Evolutionary conservation across 208 protist species (phyloP).

Genomic region (Crithidia brevicula): DNA sequence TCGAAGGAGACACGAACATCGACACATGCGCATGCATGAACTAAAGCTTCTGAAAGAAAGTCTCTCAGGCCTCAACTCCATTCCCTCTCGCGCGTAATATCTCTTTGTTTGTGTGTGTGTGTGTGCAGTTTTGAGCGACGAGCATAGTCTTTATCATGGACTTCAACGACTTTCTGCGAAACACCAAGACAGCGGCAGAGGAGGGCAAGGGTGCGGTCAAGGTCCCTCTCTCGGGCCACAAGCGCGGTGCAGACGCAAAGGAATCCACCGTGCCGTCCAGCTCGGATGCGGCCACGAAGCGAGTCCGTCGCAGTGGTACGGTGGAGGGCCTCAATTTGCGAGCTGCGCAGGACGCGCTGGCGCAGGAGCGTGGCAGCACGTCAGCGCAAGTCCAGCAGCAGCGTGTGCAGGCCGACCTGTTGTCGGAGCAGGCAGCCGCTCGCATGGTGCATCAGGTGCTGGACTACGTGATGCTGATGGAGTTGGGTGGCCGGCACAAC

Average conservation of each 20-base stretch:
- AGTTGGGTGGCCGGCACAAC: slow-evolving; percentile 71
- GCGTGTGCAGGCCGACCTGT: slow-evolving; percentile 21
- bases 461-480: slow-evolving; percentile 62
- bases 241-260: slow-evolving; percentile 17
- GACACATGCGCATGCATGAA: too few species aligned
- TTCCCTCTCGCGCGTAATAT: too few species aligned
- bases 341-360: slow-evolving; percentile 30
- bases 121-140: too few species aligned
- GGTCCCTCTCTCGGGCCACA: slow-evolving; percentile 31
- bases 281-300: background rate
- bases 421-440: slow-evolving; percentile 36
- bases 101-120: too few species aligned
- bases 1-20: too few species aligned
- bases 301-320: slow-evolving; percentile 17
- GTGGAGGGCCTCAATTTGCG: slow-evolving; percentile 36
- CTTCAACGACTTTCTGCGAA: slow-evolving; percentile 56
- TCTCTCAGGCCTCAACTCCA: too few species aligned
- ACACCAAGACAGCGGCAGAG: slow-evolving; percentile 53
- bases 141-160: too few species aligned
- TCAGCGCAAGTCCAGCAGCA: slow-evolving; percentile 27
- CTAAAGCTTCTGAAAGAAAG: too few species aligned
- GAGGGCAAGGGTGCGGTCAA: slow-evolving; percentile 15
- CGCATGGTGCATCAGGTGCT: slow-evolving; percentile 55
- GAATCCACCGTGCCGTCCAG: background rate
- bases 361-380: slow-evolving; percentile 28